These are phyloP conservation scores for Boletales sp. DNA, from an alignment of 768 basidiomycete genomes.

Conservation along the genomic window DNA sequence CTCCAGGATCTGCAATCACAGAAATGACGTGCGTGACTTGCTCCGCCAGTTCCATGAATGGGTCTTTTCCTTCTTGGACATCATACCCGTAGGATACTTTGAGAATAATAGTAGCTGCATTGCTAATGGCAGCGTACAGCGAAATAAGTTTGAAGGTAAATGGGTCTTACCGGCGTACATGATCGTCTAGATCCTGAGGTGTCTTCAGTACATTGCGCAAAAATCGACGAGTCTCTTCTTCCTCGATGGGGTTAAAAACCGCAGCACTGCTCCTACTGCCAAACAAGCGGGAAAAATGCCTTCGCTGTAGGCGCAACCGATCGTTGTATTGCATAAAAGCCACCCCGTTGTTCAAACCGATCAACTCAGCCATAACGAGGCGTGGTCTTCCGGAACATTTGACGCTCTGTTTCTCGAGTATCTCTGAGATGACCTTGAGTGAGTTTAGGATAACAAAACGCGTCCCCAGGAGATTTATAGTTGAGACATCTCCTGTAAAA, in stretches of 20 bases:
- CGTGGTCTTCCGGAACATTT: constrained; percentile 41
- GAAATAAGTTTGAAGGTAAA: not conserved
- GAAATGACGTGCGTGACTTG: constrained; percentile 17
- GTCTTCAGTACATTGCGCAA: constrained; percentile 11
- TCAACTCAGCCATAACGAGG: constrained; percentile 17
- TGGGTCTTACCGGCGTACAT: constrained; percentile 21
- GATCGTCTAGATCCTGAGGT: constrained; percentile 11
- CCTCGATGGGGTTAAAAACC: constrained; percentile 13
- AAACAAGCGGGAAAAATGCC: constrained; percentile 1
- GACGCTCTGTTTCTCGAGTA: constrained; percentile 52
- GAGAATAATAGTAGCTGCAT: constrained; percentile 29
- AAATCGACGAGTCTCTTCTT: constrained; percentile 17
- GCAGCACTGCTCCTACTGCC: constrained; percentile 9
- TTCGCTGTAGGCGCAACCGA: constrained; percentile 15
- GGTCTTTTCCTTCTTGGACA: constrained; percentile 34
- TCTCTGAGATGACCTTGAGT: constrained; percentile 39
- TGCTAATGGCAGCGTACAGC: not conserved
- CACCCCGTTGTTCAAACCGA: constrained; percentile 10
- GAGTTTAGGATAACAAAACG: constrained; percentile 50
- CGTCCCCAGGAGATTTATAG: constrained; percentile 36
- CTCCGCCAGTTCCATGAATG: constrained; percentile 30
- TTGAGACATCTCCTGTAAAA: constrained; percentile 15
- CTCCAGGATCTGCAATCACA: constrained; percentile 1
- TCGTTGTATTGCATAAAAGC: constrained; percentile 9
- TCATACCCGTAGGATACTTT: constrained; percentile 40